Conservation (phyloP, 1,284 basidiomycete genomes). For the Papiliotrema terrestris region DNA sequence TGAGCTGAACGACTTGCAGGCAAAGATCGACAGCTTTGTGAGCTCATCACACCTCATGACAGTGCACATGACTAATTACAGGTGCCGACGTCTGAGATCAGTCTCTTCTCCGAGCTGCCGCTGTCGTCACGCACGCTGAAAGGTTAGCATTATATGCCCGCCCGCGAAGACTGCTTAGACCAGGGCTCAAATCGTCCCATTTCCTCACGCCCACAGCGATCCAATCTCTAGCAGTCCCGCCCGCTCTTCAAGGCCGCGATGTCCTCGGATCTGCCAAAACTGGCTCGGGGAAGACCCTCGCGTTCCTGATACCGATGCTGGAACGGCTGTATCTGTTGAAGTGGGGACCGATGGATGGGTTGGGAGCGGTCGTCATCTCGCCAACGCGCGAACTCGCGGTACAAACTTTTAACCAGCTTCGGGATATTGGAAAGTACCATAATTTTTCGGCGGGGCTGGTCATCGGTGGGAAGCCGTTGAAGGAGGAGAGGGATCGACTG, state of each 20-base stretch:
- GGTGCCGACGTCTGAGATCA: slow-evolving; percentile 31
- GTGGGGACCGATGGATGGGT: slow-evolving; percentile 77
- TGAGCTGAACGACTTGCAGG: slow-evolving; percentile 44
- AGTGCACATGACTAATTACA: slow-evolving; percentile 2
- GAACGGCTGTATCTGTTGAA: slow-evolving; percentile 69
- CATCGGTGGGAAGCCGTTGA: slow-evolving; percentile 94
- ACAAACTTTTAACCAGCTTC: slow-evolving; percentile 94
- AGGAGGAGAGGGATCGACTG: slow-evolving; percentile 84
- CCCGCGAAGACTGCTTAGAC: not conserved
- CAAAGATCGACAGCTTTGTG: slow-evolving; percentile 41
- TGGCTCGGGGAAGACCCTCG: slow-evolving; percentile 78
- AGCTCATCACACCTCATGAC: slow-evolving; percentile 8
- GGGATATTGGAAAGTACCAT: slow-evolving; percentile 86
- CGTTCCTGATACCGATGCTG: slow-evolving; percentile 73
- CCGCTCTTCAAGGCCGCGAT: slow-evolving; percentile 64
- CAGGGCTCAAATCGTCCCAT: slow-evolving; percentile 78
- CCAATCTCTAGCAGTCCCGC: slow-evolving; percentile 62
- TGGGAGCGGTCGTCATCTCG: slow-evolving; percentile 90
- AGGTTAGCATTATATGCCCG: slow-evolving; percentile 19
- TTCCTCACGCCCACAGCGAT: slow-evolving; percentile 86
- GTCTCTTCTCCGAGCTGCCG: slow-evolving; percentile 48
- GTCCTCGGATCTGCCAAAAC: slow-evolving; percentile 74
- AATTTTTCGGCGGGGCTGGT: slow-evolving; percentile 91
- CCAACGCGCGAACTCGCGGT: slow-evolving; percentile 94
- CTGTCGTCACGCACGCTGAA: slow-evolving; percentile 43